phyloP scores from a whole-genome alignment of 371 early-diverging fungal genomes.

The Mucor velutinosus region DNA sequence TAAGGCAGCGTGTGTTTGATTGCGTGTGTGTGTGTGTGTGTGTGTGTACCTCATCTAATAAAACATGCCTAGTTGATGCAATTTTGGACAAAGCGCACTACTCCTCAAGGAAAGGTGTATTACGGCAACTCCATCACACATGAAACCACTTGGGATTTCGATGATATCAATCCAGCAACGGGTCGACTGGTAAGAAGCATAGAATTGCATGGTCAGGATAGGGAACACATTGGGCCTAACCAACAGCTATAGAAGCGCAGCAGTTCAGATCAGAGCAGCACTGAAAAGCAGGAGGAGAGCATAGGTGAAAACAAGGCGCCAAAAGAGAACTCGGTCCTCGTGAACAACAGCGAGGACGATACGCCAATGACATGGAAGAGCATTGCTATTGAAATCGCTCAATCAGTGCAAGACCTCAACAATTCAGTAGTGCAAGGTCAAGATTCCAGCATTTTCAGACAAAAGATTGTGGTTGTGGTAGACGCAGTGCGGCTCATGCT shows the following conservation, averaged over 20 bases:
- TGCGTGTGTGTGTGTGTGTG: no score
- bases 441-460: neutral
- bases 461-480: slow-evolving; percentile 57
- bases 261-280: neutral
- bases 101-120: slow-evolving; percentile 71
- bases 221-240: neutral
- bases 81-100: slow-evolving; percentile 61
- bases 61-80: slow-evolving; percentile 22
- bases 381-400: slow-evolving; percentile 60
- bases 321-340: neutral
- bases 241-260: neutral
- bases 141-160: slow-evolving; percentile 70
- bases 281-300: neutral
- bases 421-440: slow-evolving; percentile 56
- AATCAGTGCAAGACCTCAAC: slow-evolving; percentile 67
- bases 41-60: neutral
- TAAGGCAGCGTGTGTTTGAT: neutral
- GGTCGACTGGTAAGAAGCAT: slow-evolving; percentile 31
- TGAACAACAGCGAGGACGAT: slow-evolving; percentile 1
- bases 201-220: neutral
- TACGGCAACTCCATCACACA: slow-evolving; percentile 80
- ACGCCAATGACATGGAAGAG: slow-evolving; percentile 29
- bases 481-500: slow-evolving; percentile 87
- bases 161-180: slow-evolving; percentile 39
- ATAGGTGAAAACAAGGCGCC: neutral